Evolutionary conservation across 352 stramenopile genomes (phyloP).

Genomic region (Globisporangium lucens): DNA sequence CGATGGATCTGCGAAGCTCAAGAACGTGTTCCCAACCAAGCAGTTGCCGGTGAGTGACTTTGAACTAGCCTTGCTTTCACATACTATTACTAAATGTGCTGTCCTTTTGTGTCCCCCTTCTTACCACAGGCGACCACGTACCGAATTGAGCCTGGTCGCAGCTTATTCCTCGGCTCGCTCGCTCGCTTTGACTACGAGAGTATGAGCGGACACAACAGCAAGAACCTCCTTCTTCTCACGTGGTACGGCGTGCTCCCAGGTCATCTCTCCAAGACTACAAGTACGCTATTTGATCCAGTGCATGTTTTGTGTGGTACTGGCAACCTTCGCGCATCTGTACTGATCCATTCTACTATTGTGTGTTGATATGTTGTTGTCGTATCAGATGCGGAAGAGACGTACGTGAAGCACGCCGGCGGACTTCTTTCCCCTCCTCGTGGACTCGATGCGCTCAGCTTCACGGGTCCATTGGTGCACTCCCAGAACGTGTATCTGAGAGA

Average conservation of each 20-base stretch:
- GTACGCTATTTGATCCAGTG: constrained; percentile 31
- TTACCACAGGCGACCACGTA: constrained; percentile 57
- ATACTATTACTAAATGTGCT: neutral
- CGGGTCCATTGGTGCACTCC: constrained; percentile 49
- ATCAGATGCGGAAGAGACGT: constrained; percentile 71
- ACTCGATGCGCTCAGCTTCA: constrained; percentile 76
- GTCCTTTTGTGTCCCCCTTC: neutral
- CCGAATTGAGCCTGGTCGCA: constrained; percentile 60
- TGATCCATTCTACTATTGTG: too few relatives aligned
- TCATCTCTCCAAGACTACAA: constrained; percentile 74
- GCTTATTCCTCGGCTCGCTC: constrained; percentile 75
- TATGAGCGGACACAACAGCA: constrained; percentile 30
- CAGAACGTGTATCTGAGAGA: constrained; percentile 65
- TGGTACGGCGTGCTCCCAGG: constrained; percentile 86
- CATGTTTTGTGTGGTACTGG: too few relatives aligned
- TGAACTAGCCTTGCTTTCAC: neutral
- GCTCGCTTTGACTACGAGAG: constrained; percentile 76
- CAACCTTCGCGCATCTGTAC: neutral
- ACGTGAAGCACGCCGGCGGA: constrained; percentile 73
- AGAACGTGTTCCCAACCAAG: constrained; percentile 77
- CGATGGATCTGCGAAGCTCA: constrained; percentile 57
- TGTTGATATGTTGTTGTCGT: neutral
- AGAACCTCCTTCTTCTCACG: constrained; percentile 68
- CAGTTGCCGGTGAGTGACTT: constrained; percentile 48
- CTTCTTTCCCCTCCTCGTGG: constrained; percentile 75